Percentiles rank a stretch among this genome's conserved stretches.
These are phyloP conservation scores for Chlorella vulgaris DNA, from an alignment of 139 green algal genomes.

Conservation along the genomic window DNA sequence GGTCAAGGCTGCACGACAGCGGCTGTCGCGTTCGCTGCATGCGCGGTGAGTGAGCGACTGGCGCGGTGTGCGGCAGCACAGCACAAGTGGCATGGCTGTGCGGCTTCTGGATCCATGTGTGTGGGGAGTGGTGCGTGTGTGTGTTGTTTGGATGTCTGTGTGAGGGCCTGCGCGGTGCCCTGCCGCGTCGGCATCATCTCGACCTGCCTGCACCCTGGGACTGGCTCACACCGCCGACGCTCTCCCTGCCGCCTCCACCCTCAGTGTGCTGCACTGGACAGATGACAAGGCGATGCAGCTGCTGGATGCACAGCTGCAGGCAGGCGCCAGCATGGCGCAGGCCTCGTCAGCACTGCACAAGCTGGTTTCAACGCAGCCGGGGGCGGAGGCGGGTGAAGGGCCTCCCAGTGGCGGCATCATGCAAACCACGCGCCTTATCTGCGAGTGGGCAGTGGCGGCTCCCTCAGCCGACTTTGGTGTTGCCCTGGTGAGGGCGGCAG, in stretches of 20 bases:
- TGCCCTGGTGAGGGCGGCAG: neutral
- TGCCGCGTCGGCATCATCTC: neutral
- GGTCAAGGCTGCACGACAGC: neutral
- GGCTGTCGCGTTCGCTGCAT: constrained; percentile 9
- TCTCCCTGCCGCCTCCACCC: neutral
- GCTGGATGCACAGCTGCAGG: constrained; percentile 9
- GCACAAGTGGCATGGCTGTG: neutral
- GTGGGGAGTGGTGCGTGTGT: too few species aligned
- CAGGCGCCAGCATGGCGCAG: neutral
- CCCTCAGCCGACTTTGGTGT: constrained; percentile 16
- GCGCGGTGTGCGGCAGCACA: neutral
- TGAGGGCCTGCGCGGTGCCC: too few species aligned
- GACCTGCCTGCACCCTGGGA: neutral
- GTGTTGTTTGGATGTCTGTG: too few species aligned
- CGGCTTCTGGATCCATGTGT: too few species aligned
- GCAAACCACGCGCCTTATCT: neutral
- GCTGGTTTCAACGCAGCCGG: constrained; percentile 15
- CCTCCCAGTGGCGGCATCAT: neutral
- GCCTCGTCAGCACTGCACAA: neutral
- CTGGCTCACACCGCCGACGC: too few species aligned
- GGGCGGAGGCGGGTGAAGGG: neutral
- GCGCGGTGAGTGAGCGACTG: neutral
- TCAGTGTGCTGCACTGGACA: constrained; percentile 25
- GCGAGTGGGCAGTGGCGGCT: neutral
- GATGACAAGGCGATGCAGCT: constrained; percentile 28